Base-by-base conservation (phyloP, 257 asterid genomes). In the Ilex asprella region DNA sequence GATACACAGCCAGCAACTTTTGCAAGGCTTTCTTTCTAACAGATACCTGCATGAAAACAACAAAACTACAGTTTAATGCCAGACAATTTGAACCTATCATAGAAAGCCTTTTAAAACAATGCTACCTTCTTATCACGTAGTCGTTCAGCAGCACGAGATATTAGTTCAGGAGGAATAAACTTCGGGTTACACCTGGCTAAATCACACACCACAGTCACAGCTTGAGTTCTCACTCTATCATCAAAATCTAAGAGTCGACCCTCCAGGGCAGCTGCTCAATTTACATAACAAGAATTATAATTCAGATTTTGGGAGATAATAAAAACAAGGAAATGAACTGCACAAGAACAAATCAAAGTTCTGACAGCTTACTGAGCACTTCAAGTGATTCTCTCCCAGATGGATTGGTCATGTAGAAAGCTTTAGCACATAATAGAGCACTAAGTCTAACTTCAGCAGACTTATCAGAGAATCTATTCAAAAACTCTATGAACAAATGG, bases 71-170 rank as follows among this genome's bases (percentile, higher is more conserved):
- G 16, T 68, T 65, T 16, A 59, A 44, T 44, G 21, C 49, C 61
- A 15, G 52, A 10, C 13, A 60, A 41, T 10, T 4, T 39, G 61
- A 54, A 54, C 14, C 4, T 29, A 30, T 61, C 65, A 61, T 59
- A 65, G 39, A 58, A 64, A 67, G 56, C 64, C 65, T 49, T 65
- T 49, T 55, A 21, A 53, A 2, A 67, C 62, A 63, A 61, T 27
- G 21, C 58, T 55, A 90, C 97, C 95, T 90, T 87, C 87, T 87
- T 90, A 73, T 90, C 97, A 67, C 96, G 85, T 61, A 90, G 85
- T 69, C 97, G 84, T 71, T 85, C 89, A 13, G 82, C 76, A 62
- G 85, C 92, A 60, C 52, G 77, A 74, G 80, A 63, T 69, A 90
- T 72, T 65, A 85, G 78, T 69, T 82, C 83, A 63, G 76, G 54